A percentile compares a stretch with the other conserved stretches of the same genome.
Conservation (phyloP, 345 rosid species). For the Salix koriyanagi region DNA sequence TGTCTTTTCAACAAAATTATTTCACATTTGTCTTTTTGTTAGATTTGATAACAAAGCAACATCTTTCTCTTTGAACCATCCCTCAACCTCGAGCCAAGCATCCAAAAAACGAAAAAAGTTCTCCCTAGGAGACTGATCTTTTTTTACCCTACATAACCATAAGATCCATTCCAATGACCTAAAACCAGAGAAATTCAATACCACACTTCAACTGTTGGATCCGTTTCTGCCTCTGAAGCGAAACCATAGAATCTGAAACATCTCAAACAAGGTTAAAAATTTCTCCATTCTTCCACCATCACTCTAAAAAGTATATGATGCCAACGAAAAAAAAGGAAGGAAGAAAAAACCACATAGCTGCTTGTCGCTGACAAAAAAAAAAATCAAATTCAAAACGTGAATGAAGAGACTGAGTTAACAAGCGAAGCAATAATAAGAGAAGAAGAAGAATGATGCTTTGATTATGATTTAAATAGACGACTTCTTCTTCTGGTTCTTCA, state of each 20-base stretch:
- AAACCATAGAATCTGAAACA: slow-evolving; percentile 80
- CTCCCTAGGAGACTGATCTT: not conserved
- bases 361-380: not conserved
- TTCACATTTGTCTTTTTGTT: not conserved
- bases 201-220: slow-evolving; percentile 35
- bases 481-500: not conserved
- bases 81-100: not conserved
- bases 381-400: not conserved
- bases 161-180: not conserved
- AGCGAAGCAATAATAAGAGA: not conserved
- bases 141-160: not conserved
- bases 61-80: not conserved
- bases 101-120: not conserved
- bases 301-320: not conserved
- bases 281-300: not conserved
- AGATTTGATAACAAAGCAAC: slow-evolving; percentile 4
- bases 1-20: slow-evolving; percentile 42
- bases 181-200: slow-evolving; percentile 15
- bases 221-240: slow-evolving; percentile 90
- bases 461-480: slow-evolving; percentile 15
- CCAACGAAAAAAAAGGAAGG: not conserved
- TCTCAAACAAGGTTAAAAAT: slow-evolving; percentile 4
- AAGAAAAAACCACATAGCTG: not conserved
- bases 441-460: slow-evolving; percentile 8
- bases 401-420: not conserved